Evolutionary conservation across 2,329 filamentous ascomycete species (phyloP).

Genomic region (Ascochyta lentis): DNA sequence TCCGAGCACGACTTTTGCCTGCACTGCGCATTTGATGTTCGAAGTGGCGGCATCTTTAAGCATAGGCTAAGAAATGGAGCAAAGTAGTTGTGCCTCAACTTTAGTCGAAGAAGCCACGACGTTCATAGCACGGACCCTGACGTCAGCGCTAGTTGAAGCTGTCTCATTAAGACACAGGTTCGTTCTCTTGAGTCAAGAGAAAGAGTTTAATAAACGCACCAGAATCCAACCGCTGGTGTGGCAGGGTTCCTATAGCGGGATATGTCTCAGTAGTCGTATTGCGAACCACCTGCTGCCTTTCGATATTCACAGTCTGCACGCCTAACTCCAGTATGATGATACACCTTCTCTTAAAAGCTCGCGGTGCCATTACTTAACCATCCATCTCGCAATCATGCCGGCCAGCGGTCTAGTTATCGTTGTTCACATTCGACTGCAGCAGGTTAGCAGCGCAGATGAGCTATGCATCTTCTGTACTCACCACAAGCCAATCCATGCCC

Average conservation of each 20-base stretch:
- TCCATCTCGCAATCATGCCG: constrained; percentile 2
- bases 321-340: constrained; percentile 33
- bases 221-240: background rate
- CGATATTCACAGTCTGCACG: constrained; percentile 18
- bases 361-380: constrained; percentile 14
- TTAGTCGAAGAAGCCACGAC: too few relatives aligned
- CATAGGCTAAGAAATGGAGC: background rate
- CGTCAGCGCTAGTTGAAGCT: constrained; percentile 10
- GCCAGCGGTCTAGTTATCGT: constrained; percentile 13
- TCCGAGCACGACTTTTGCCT: constrained; percentile 63
- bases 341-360: constrained; percentile 17
- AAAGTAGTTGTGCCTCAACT: too few relatives aligned
- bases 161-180: background rate
- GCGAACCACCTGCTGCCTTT: background rate
- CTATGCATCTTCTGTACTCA: constrained; percentile 55
- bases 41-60: constrained; percentile 51
- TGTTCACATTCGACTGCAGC: constrained; percentile 14
- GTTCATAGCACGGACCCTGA: background rate
- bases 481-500: constrained; percentile 99
- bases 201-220: background rate
- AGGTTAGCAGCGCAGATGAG: constrained; percentile 10
- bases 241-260: background rate
- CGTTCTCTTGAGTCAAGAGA: background rate
- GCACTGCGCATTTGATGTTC: constrained; percentile 31
- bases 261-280: constrained; percentile 4